These are phyloP conservation scores for Hypoxylon sp. DNA, from an alignment of 2,329 filamentous ascomycete species.

Conservation along the genomic window DNA sequence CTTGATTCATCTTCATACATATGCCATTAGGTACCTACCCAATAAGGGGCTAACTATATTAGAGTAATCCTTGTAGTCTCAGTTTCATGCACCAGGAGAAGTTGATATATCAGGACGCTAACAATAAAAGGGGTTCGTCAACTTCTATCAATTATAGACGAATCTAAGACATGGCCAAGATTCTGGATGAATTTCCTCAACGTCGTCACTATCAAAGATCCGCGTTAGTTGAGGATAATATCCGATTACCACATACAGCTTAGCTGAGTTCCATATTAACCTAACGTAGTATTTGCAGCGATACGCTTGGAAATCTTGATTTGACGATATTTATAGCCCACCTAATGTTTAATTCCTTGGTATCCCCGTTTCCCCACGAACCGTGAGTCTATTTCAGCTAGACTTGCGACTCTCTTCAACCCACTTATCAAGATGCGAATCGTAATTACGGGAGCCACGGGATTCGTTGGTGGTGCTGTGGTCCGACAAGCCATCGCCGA, in stretches of 20 bases:
- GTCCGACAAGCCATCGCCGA: constrained; percentile 63
- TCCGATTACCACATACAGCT: background rate
- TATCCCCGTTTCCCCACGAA: constrained; percentile 14
- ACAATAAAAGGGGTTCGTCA: background rate
- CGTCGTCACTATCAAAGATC: background rate
- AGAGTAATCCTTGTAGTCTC: background rate
- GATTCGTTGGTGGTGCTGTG: constrained; percentile 66
- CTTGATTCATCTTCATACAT: background rate
- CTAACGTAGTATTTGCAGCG: constrained; percentile 6
- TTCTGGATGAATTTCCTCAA: constrained; percentile 1
- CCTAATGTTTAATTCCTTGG: background rate
- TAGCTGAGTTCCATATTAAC: background rate
- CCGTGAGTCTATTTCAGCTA: background rate
- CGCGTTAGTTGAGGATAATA: background rate
- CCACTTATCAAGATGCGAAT: constrained; percentile 62
- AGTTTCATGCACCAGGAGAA: background rate
- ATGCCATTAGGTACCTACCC: background rate
- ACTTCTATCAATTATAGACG: background rate
- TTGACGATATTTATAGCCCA: constrained; percentile 10
- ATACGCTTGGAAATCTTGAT: background rate
- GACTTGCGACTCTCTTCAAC: too few species aligned
- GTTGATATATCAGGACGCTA: background rate
- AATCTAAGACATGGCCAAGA: background rate
- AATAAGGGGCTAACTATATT: too few species aligned
- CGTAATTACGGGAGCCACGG: constrained; percentile 69